Percentiles rank a stretch among this genome's conserved stretches.
Evolutionary conservation across 345 rosid genomes (phyloP).

Genomic region (Lagerstroemia speciosa): DNA sequence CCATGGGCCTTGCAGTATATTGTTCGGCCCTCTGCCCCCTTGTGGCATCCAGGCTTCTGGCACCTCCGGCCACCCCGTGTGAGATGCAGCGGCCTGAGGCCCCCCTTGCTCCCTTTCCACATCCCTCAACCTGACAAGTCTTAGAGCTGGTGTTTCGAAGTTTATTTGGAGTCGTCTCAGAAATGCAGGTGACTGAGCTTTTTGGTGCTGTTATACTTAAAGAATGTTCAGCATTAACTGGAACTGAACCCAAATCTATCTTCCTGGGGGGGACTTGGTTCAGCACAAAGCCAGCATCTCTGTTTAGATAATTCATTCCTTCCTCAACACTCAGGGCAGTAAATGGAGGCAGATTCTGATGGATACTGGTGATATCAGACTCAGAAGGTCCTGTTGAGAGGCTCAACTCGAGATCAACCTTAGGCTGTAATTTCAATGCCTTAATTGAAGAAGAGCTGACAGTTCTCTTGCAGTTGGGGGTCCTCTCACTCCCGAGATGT

Average conservation of each 20-base stretch:
- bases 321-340: not conserved
- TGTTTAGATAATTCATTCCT: slow-evolving; percentile 11
- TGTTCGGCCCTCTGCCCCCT: slow-evolving; percentile 98
- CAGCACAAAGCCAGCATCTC: slow-evolving; percentile 35
- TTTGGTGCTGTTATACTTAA: slow-evolving; percentile 45
- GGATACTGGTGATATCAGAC: slow-evolving; percentile 55
- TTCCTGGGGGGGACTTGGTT: slow-evolving; percentile 28
- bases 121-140: slow-evolving; percentile 84
- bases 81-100: slow-evolving; percentile 95
- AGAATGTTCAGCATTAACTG: slow-evolving; percentile 44
- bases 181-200: slow-evolving; percentile 79
- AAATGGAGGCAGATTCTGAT: slow-evolving; percentile 23
- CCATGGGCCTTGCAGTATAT: slow-evolving; percentile 98
- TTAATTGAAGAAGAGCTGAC: slow-evolving; percentile 24
- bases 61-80: slow-evolving; percentile 99
- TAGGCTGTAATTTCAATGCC: slow-evolving; percentile 29
- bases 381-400: slow-evolving; percentile 58
- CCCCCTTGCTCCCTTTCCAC: slow-evolving; percentile 98
- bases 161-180: slow-evolving; percentile 49
- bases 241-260: slow-evolving; percentile 15
- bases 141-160: slow-evolving; percentile 53
- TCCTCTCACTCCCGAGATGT: slow-evolving; percentile 68
- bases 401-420: slow-evolving; percentile 68
- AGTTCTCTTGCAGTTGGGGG: slow-evolving; percentile 26
- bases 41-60: slow-evolving; percentile 77